phyloP scores from a whole-genome alignment of 768 basidiomycete species.

The Cystoderma amianthinum region DNA sequence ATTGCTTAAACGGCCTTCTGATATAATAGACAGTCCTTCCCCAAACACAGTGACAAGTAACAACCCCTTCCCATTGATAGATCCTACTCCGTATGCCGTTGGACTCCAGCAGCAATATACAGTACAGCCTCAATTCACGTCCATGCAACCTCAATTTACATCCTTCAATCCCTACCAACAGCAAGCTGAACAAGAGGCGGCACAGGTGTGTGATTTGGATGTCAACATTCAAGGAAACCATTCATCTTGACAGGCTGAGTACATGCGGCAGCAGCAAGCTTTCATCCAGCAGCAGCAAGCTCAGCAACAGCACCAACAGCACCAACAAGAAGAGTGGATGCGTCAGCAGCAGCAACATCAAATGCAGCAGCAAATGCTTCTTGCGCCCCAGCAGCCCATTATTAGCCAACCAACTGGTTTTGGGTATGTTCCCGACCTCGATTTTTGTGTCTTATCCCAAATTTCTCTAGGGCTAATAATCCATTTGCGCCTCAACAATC shows the following conservation, averaged over 20 bases:
- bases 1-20: slow-evolving; percentile 4
- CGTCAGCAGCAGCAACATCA: slow-evolving; percentile 47
- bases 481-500: slow-evolving; percentile 69
- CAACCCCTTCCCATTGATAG: slow-evolving; percentile 57
- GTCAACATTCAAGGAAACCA: not conserved
- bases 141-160: slow-evolving; percentile 79
- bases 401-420: slow-evolving; percentile 68
- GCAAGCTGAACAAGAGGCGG: slow-evolving; percentile 85
- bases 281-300: slow-evolving; percentile 48
- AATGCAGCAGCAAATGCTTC: slow-evolving; percentile 38
- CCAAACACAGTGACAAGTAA: slow-evolving; percentile 23
- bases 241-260: slow-evolving; percentile 47
- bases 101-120: slow-evolving; percentile 50
- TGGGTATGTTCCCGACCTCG: slow-evolving; percentile 55
- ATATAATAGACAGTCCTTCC: slow-evolving; percentile 20
- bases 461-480: slow-evolving; percentile 82
- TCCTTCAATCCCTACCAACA: slow-evolving; percentile 94
- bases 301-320: slow-evolving; percentile 49
- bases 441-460: no score
- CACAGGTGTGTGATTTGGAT: slow-evolving; percentile 34
- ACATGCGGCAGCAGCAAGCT: slow-evolving; percentile 68
- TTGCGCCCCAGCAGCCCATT: slow-evolving; percentile 37
- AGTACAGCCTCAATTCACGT: slow-evolving; percentile 73
- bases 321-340: slow-evolving; percentile 47
- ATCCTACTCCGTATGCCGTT: slow-evolving; percentile 53